A percentile compares a stretch with the other conserved stretches of the same genome.
Conservation (phyloP, 2,329 filamentous ascomycete species). For the Cladobotryum mycophilum region DNA sequence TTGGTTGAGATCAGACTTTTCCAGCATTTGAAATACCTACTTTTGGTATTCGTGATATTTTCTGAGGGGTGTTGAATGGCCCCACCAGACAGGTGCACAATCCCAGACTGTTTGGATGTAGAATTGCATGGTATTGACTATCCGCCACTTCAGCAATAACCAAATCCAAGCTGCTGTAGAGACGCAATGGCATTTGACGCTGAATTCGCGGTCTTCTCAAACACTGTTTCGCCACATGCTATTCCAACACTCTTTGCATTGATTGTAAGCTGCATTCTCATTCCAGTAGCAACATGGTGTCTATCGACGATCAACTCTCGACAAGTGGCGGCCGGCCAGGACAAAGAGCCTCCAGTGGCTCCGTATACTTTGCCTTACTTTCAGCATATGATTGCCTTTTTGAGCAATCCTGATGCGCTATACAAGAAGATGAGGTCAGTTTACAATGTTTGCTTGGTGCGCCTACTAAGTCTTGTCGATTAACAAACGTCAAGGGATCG, state of each 20-base stretch:
- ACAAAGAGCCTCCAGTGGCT: slow-evolving; percentile 4
- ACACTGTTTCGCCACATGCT: no score
- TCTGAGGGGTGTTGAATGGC: no score
- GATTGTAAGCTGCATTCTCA: neutral
- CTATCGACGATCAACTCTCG: neutral
- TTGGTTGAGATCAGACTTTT: no score
- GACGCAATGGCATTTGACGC: neutral
- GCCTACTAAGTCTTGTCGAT: no score
- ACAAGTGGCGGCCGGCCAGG: neutral
- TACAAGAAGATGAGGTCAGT: neutral
- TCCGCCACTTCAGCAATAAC: no score
- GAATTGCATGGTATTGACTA: no score
- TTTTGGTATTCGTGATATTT: no score
- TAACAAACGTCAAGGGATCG: neutral
- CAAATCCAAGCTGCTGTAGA: no score
- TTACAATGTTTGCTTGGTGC: no score
- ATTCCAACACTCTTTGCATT: neutral
- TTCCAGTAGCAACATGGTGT: neutral
- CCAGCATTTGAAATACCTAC: no score
- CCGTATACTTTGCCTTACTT: slow-evolving; percentile 1
- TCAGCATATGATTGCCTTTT: slow-evolving; percentile 4
- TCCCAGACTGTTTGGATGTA: no score
- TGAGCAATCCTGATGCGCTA: neutral
- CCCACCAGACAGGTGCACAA: no score
- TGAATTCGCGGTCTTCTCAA: neutral